These are phyloP conservation scores for Aciculosporium take DNA, from an alignment of 2,329 filamentous ascomycete genomes.

Conservation along the genomic window DNA sequence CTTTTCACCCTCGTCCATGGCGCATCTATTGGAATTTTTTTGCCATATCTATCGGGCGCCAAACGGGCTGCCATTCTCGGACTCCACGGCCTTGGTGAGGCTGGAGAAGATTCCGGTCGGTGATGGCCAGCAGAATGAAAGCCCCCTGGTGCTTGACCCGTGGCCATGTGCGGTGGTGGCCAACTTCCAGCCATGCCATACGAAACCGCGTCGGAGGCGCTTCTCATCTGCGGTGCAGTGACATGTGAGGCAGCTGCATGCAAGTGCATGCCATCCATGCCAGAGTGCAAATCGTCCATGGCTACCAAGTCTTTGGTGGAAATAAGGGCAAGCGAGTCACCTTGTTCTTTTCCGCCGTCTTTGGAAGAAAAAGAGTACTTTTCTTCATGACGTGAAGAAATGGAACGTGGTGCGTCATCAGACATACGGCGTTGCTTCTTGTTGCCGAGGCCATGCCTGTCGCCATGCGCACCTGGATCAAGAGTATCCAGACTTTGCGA, in stretches of 20 bases:
- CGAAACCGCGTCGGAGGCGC: slow-evolving; percentile 19
- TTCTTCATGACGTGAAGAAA: slow-evolving; percentile 16
- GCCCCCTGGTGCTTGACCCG: slow-evolving; percentile 22
- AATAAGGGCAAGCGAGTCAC: slow-evolving; percentile 31
- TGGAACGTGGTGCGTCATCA: slow-evolving; percentile 17
- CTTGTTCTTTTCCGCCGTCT: slow-evolving; percentile 11
- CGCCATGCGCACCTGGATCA: slow-evolving; percentile 21
- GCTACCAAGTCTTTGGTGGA: slow-evolving; percentile 40
- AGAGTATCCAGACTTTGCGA: slow-evolving; percentile 19
- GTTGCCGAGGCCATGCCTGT: slow-evolving; percentile 27
- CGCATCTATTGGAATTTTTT: slow-evolving; percentile 40
- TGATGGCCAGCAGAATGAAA: slow-evolving; percentile 17
- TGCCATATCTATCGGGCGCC: slow-evolving; percentile 42
- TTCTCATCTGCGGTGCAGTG: slow-evolving; percentile 20
- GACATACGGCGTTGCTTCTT: slow-evolving; percentile 24
- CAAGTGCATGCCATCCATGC: slow-evolving; percentile 28
- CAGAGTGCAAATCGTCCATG: slow-evolving; percentile 27
- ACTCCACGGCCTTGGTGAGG: slow-evolving; percentile 15
- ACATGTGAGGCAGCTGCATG: slow-evolving; percentile 21
- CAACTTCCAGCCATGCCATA: slow-evolving; percentile 18
- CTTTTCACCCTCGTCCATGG: slow-evolving; percentile 44
- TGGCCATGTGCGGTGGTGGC: slow-evolving; percentile 11
- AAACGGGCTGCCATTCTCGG: slow-evolving; percentile 23
- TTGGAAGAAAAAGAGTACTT: slow-evolving; percentile 24
- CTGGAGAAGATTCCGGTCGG: not conserved